Conservation (phyloP, 1,139 yeast genomes). For the Yamadazyma friedrichii region DNA sequence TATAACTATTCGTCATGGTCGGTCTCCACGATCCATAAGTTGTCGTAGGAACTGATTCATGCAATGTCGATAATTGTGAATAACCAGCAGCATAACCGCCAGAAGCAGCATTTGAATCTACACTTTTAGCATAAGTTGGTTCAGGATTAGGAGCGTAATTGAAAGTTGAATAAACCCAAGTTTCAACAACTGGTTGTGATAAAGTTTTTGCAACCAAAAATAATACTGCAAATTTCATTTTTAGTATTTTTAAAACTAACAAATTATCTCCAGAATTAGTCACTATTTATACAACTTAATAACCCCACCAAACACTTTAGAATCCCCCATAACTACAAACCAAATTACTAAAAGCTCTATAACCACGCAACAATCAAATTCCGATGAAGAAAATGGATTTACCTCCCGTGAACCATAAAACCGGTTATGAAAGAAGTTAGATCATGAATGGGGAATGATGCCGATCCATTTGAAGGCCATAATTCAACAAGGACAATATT, state of each 20-base stretch:
- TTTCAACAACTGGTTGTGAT: constrained; percentile 8
- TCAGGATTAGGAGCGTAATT: constrained; percentile 9
- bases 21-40: constrained; percentile 21
- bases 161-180: constrained; percentile 7
- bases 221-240: background rate
- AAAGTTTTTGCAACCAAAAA: constrained; percentile 7
- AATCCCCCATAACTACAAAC: too few relatives aligned
- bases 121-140: constrained; percentile 15
- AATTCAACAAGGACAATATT: too few relatives aligned
- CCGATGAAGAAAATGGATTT: too few relatives aligned
- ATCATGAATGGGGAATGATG: too few relatives aligned
- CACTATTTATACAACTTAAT: too few relatives aligned
- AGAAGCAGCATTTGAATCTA: constrained; percentile 8
- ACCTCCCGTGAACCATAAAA: too few relatives aligned
- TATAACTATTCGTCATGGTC: constrained; percentile 15
- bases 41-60: constrained; percentile 15
- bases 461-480: too few relatives aligned
- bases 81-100: constrained; percentile 15
- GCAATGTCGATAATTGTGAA: constrained; percentile 13
- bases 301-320: too few relatives aligned
- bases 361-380: too few relatives aligned
- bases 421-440: too few relatives aligned
- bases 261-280: too few relatives aligned
- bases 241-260: background rate
- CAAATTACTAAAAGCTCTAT: too few relatives aligned